Conservation (phyloP, 106 monocot genomes). For the Dioscorea alata region DNA sequence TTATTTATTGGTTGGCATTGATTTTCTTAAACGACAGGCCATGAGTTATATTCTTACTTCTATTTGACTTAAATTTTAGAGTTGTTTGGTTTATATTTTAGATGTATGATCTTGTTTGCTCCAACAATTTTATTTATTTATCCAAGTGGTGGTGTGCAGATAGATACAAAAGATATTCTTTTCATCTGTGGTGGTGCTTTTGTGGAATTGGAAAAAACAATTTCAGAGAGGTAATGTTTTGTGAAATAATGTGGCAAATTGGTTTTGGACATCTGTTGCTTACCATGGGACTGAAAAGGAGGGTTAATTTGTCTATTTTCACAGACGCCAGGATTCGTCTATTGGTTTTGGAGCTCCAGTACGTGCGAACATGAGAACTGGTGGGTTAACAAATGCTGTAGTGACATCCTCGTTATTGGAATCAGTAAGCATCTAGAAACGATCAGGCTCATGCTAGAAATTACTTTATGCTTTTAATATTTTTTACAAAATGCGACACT, state of each 20-base stretch:
- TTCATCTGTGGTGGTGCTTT: conserved; percentile 99
- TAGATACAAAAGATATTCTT: conserved; percentile 99
- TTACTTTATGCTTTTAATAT: too few relatives aligned
- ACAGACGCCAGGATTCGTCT: conserved; percentile 96
- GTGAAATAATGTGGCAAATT: not conserved
- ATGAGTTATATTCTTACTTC: too few relatives aligned
- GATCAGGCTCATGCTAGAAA: not conserved
- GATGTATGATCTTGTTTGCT: too few relatives aligned
- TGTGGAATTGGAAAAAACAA: conserved; percentile 97
- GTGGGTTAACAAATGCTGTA: conserved; percentile 69
- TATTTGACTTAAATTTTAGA: too few relatives aligned
- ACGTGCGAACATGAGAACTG: conserved; percentile 90
- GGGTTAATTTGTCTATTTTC: conserved; percentile 12
- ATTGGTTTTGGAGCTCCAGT: conserved; percentile 99
- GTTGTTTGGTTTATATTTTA: too few relatives aligned
- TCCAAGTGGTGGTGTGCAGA: conserved; percentile 42
- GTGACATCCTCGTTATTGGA: conserved; percentile 92
- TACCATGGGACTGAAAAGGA: not conserved
- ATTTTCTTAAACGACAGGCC: too few relatives aligned
- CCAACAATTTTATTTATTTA: not conserved
- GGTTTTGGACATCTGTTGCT: too few relatives aligned
- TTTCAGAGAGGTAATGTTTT: conserved; percentile 81
- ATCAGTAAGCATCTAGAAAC: conserved; percentile 46
- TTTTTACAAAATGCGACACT: too few relatives aligned
- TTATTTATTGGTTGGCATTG: too few relatives aligned